phyloP scores from a whole-genome alignment of 805 yeast genomes.

The Starmera pachycereana region DNA sequence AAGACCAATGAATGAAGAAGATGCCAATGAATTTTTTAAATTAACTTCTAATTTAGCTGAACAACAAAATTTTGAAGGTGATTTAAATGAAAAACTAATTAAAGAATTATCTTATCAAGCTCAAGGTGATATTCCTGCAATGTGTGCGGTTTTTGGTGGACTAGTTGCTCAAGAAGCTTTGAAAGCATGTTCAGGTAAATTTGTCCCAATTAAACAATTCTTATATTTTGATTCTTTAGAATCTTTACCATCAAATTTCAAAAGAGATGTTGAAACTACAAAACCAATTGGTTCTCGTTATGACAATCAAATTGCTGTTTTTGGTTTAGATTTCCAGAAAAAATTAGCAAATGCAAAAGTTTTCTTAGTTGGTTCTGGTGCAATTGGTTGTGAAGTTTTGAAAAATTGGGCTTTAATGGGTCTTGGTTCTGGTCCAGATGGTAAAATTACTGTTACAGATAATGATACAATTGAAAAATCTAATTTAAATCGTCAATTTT shows the following conservation, averaged over 20 bases:
- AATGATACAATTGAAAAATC: constrained; percentile 94
- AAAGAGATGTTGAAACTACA: constrained; percentile 63
- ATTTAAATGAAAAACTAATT: constrained; percentile 54
- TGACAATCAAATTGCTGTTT: constrained; percentile 92
- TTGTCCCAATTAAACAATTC: constrained; percentile 87
- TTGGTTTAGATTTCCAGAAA: constrained; percentile 72
- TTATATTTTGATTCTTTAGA: constrained; percentile 92
- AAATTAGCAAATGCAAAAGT: constrained; percentile 66
- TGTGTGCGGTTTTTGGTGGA: constrained; percentile 88
- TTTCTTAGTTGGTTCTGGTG: constrained; percentile 94
- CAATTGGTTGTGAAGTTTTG: constrained; percentile 97
- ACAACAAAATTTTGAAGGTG: constrained; percentile 48
- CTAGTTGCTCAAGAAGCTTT: constrained; percentile 93
- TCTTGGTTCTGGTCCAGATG: constrained; percentile 83
- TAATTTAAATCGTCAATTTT: constrained; percentile 90
- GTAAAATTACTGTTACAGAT: constrained; percentile 80
- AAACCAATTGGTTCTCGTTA: constrained; percentile 75
- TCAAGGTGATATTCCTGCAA: constrained; percentile 83
- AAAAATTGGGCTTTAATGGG: constrained; percentile 98
- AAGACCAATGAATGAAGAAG: constrained; percentile 62
- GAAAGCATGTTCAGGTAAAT: constrained; percentile 92
- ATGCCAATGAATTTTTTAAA: constrained; percentile 56
- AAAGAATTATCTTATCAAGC: constrained; percentile 75
- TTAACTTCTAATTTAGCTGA: constrained; percentile 49
- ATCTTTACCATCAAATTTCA: constrained; percentile 58